Evolutionary conservation across 495 filamentous ascomycete genomes (phyloP).

Genomic region (Opeltia flavorubescens): DNA sequence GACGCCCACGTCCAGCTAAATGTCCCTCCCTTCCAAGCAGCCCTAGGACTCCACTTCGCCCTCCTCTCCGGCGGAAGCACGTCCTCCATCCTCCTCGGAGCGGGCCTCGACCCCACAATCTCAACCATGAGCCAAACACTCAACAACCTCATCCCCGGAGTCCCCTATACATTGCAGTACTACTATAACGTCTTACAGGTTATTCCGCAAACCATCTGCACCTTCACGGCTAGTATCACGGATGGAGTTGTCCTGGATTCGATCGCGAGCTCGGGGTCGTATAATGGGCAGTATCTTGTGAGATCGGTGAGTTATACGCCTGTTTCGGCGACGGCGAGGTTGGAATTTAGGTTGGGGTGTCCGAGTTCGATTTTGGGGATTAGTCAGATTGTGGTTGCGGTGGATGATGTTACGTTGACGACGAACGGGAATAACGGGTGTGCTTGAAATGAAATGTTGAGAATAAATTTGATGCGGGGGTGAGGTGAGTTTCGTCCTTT

Average conservation of each 20-base stretch:
- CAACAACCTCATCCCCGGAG: background rate
- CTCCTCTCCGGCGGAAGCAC: background rate
- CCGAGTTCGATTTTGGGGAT: background rate
- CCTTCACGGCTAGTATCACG: background rate
- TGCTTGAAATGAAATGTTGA: too few species aligned
- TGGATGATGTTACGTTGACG: background rate
- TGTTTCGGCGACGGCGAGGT: background rate
- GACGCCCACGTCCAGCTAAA: background rate
- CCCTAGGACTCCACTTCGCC: background rate
- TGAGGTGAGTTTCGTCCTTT: too few species aligned
- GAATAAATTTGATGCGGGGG: too few species aligned
- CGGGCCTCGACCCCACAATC: too few species aligned
- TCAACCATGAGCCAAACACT: background rate
- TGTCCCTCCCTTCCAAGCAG: background rate
- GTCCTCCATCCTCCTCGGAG: background rate
- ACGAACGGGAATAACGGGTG: too few species aligned
- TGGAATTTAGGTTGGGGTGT: background rate
- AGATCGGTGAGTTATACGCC: background rate
- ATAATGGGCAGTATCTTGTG: background rate
- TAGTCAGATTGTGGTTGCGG: background rate
- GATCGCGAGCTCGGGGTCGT: background rate
- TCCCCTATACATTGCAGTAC: background rate
- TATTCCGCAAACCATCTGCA: background rate
- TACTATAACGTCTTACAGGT: background rate
- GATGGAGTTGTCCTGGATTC: background rate